Conservation (phyloP, 2,329 filamentous ascomycete genomes). For the Microascus cirrosus region DNA sequence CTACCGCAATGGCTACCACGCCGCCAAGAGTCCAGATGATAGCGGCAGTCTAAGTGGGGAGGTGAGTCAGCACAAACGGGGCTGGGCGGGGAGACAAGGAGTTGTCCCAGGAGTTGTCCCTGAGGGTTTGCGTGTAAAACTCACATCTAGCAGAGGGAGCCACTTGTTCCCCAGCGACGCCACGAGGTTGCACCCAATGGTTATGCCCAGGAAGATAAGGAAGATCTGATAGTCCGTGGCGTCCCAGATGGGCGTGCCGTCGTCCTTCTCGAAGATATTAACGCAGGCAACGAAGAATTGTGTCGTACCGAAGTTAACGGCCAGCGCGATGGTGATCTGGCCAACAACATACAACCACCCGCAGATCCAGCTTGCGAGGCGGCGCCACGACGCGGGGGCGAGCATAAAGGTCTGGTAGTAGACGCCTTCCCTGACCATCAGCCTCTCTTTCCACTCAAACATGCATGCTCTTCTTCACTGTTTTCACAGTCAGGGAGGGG, state of each 20-base stretch:
- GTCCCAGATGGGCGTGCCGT: slow-evolving; percentile 30
- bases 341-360: slow-evolving; percentile 70
- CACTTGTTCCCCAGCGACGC: slow-evolving; percentile 57
- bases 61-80: background rate
- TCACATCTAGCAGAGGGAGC: slow-evolving; percentile 59
- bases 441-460: background rate
- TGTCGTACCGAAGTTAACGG: slow-evolving; percentile 69
- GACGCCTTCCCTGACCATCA: slow-evolving; percentile 32
- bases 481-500: background rate
- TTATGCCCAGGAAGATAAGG: slow-evolving; percentile 60
- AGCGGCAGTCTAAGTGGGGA: slow-evolving; percentile 46
- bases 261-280: slow-evolving; percentile 39
- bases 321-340: slow-evolving; percentile 72
- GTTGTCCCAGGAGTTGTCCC: too few relatives aligned
- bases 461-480: background rate
- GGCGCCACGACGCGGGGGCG: slow-evolving; percentile 47
- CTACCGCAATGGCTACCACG: slow-evolving; percentile 53
- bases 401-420: slow-evolving; percentile 76
- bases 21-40: slow-evolving; percentile 67
- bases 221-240: slow-evolving; percentile 54
- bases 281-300: slow-evolving; percentile 47
- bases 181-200: slow-evolving; percentile 51
- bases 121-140: slow-evolving; percentile 14
- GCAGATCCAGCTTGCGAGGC: slow-evolving; percentile 57
- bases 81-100: background rate